phyloP scores from a whole-genome alignment of 116 monocot species.

The Cymodocea nodosa region DNA sequence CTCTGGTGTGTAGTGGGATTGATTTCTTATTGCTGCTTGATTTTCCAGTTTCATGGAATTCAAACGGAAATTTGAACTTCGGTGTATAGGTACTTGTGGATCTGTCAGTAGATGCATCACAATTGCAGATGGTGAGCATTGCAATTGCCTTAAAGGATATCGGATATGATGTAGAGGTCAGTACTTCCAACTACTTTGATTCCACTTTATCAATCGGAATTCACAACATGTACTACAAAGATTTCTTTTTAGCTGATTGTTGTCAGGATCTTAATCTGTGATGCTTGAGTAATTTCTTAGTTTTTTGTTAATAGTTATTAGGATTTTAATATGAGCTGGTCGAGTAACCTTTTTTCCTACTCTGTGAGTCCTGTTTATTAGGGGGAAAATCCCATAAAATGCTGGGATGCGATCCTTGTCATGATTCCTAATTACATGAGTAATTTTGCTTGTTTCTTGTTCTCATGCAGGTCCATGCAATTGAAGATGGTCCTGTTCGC shows the following conservation, averaged over 20 bases:
- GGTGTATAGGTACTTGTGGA: conserved; percentile 63
- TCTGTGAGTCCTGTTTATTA: too few species aligned
- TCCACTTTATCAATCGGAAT: too few species aligned
- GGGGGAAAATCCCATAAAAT: too few species aligned
- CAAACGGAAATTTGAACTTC: neutral
- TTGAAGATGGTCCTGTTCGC: conserved; percentile 56
- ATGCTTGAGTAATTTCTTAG: too few species aligned
- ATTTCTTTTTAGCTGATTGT: too few species aligned
- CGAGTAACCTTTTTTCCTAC: neutral
- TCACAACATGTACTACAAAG: too few species aligned
- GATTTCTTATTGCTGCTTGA: neutral
- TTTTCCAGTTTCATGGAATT: neutral
- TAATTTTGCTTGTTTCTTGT: conserved; percentile 2
- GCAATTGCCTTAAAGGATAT: conserved; percentile 62
- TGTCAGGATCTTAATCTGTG: too few species aligned
- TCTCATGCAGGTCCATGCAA: conserved; percentile 51
- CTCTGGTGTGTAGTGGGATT: conserved; percentile 43
- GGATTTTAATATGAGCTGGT: neutral
- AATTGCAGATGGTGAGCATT: conserved; percentile 70
- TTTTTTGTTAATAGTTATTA: too few species aligned
- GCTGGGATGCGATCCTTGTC: too few species aligned
- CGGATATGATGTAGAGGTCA: conserved; percentile 74
- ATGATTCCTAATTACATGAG: neutral
- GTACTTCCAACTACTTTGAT: neutral
- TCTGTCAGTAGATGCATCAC: conserved; percentile 43